A percentile compares a stretch with the other conserved stretches of the same genome.
phyloP scores from a whole-genome alignment of 345 rosid species.

The Leavenworthia alabamica region DNA sequence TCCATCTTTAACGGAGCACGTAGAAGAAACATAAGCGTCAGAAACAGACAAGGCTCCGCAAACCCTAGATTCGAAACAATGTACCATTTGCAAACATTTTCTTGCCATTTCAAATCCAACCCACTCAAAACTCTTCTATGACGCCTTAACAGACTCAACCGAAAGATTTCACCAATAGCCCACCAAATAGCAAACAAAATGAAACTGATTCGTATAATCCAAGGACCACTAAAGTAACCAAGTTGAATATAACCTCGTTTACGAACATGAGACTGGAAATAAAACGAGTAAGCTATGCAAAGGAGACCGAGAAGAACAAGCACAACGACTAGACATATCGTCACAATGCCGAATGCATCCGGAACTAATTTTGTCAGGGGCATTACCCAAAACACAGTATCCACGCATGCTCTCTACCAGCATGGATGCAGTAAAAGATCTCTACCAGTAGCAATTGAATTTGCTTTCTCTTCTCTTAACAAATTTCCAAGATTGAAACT shows the following conservation, averaged over 20 bases:
- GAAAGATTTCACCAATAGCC: constrained; percentile 78
- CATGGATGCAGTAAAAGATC: constrained; percentile 79
- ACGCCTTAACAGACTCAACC: constrained; percentile 65
- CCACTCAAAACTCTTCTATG: constrained; percentile 48
- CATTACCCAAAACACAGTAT: constrained; percentile 96
- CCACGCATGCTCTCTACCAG: constrained; percentile 99
- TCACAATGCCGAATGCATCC: constrained; percentile 97
- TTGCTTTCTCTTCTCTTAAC: constrained; percentile 32
- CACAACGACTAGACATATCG: constrained; percentile 76
- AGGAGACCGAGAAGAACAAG: constrained; percentile 64
- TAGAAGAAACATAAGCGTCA: constrained; percentile 73
- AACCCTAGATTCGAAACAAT: constrained; percentile 86
- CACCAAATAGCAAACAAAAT: constrained; percentile 71
- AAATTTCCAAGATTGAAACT: constrained; percentile 18
- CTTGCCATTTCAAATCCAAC: constrained; percentile 73
- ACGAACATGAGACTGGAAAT: constrained; percentile 71
- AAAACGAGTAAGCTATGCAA: constrained; percentile 72
- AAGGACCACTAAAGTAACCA: constrained; percentile 77
- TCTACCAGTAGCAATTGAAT: constrained; percentile 35
- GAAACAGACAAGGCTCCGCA: constrained; percentile 94
- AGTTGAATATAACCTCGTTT: constrained; percentile 53
- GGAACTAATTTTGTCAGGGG: constrained; percentile 91
- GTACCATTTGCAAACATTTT: constrained; percentile 78
- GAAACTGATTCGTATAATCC: constrained; percentile 74
- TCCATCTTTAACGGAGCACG: constrained; percentile 88